Evolutionary conservation across 2,329 filamentous ascomycete species (phyloP), one percentile per base, ranked within the genome.

Genomic region (Alternaria incomplexa): DNA sequence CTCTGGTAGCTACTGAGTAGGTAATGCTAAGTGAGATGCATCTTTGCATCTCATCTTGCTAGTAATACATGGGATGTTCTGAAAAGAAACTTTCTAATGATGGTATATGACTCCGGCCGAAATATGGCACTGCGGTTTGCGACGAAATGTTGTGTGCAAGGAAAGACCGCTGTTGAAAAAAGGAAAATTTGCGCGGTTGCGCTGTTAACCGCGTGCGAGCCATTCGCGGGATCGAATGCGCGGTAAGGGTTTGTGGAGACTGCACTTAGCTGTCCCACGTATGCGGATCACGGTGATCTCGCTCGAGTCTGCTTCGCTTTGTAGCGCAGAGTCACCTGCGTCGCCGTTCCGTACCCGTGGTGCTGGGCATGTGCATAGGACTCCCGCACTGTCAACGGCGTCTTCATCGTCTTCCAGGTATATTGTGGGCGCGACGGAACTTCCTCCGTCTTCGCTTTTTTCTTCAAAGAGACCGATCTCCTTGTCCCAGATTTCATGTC

Each of bases 101-200:
- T 52, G 48, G 48, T 52, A 52, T 52, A 52, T 52, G 48, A 52
- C 48, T 52, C 48, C 48, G 2, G 30, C 48, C 48, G 28, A 51
- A 36, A 51, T 40, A 12, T 10, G 17, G 28, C 28, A 23, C 28
- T 17, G 28, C 28, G 13, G 13, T 25, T 52, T 25, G 20, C 28
- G 10, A 52, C 48, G 30, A 4, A 52, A 52, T n/a, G n/a, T 40
- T 22, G 13, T 40, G 20, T 3, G 12, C 30, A 23, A 36, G 48
- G 15, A 51, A 36, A 23, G 12, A 51, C 48, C 28, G 48, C 20
- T n/a, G 9, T 5, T 25, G 1, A 40, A 15, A 52, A 52, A 52
- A 28, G 13, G n/a, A 36, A 52, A n/a, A 13, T 25, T 1, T 22
- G 20, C 1, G 13, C n/a, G n/a, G 28, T 15, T 4, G 9, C 12